Evolutionary conservation across 2,329 filamentous ascomycete species (phyloP).

Genomic region (Colletotrichum sp.): DNA sequence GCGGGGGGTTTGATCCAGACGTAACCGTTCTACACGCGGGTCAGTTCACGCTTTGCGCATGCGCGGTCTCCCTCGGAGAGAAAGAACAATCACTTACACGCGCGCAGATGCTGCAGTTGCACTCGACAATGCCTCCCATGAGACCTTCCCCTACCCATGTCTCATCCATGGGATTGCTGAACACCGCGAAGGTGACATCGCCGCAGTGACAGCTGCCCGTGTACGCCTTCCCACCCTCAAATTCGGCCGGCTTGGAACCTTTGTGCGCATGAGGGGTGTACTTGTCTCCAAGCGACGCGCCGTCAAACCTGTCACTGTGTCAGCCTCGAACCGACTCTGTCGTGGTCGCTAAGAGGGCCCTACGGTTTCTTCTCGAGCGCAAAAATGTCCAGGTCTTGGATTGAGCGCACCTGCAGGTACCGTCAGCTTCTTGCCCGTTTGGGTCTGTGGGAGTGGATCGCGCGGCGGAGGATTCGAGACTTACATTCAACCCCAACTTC

Average conservation of each 20-base stretch:
- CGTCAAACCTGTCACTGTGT: conserved; percentile 40
- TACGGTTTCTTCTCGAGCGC: conserved; percentile 40
- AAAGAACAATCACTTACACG: conserved; percentile 33
- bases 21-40: conserved; percentile 39
- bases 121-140: conserved; percentile 39
- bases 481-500: conserved; percentile 47
- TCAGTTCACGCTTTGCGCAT: neutral
- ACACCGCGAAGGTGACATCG: conserved; percentile 48
- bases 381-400: conserved; percentile 51
- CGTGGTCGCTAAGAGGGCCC: conserved; percentile 18
- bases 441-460: neutral
- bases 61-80: neutral
- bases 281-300: conserved; percentile 31
- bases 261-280: conserved; percentile 42
- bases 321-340: neutral
- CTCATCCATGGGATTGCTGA: conserved; percentile 45
- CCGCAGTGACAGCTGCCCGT: conserved; percentile 61
- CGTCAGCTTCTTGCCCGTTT: neutral
- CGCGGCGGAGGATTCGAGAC: conserved; percentile 14
- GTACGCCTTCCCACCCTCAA: conserved; percentile 45
- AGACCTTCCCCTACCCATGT: conserved; percentile 23
- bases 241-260: conserved; percentile 43
- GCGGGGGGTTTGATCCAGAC: conserved; percentile 49
- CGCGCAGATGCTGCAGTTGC: conserved; percentile 57
- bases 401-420: conserved; percentile 39